Evolutionary conservation across 768 basidiomycete species (phyloP).

Genomic region (Leccinum broughii): DNA sequence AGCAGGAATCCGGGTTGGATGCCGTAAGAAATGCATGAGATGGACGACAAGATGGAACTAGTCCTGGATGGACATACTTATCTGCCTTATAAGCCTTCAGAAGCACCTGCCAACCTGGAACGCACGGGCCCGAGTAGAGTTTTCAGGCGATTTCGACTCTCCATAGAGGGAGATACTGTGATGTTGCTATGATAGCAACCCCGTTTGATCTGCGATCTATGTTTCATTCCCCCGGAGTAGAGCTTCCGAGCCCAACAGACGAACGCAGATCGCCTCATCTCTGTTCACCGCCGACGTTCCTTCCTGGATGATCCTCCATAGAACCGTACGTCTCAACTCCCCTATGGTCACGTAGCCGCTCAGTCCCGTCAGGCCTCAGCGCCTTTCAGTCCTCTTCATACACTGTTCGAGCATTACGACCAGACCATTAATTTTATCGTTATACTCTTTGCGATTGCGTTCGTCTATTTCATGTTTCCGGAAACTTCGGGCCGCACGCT

Average conservation of each 20-base stretch:
- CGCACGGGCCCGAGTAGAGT: too few species aligned
- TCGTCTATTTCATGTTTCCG: background rate
- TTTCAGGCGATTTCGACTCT: too few species aligned
- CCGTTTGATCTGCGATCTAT: background rate
- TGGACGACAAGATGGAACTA: too few species aligned
- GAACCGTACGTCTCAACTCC: background rate
- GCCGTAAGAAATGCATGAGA: too few species aligned
- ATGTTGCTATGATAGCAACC: too few species aligned
- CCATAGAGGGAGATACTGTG: too few species aligned
- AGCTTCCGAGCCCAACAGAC: background rate
- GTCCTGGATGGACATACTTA: too few species aligned
- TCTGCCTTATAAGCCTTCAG: too few species aligned
- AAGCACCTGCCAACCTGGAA: too few species aligned
- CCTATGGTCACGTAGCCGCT: background rate
- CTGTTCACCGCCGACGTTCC: background rate
- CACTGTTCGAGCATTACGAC: background rate
- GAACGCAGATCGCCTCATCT: background rate
- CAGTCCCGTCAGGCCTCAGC: background rate
- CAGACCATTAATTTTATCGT: background rate
- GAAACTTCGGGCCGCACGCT: background rate
- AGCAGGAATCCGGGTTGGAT: too few species aligned
- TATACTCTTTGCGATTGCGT: background rate
- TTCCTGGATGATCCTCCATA: background rate
- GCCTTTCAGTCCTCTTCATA: background rate
- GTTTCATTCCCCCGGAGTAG: background rate